Percentiles rank a stretch among this genome's conserved stretches.
Conservation (phyloP, 176 grass and related monocot species). For the Stipa capillata region DNA sequence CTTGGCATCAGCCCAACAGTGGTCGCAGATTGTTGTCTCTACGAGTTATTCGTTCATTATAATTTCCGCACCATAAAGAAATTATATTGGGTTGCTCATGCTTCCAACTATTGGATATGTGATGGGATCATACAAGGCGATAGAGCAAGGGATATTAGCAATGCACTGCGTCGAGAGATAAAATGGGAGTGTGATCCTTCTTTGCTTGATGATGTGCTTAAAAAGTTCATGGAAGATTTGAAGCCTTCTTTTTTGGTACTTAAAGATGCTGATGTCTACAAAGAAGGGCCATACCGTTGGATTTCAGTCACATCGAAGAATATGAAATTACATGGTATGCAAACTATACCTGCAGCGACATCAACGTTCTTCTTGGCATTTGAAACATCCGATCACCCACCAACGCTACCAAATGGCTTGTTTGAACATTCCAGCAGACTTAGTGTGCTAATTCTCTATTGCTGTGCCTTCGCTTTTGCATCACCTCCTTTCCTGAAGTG, state of each 20-base stretch:
- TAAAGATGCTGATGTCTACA: background rate
- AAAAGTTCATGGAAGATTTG: background rate
- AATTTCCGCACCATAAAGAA: background rate
- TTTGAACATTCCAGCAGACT: background rate
- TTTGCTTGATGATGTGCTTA: background rate
- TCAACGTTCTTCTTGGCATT: background rate
- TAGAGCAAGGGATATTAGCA: background rate
- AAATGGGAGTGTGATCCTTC: background rate
- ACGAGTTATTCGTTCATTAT: background rate
- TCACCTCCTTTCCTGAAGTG: background rate
- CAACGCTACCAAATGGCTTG: background rate
- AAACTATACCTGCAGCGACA: background rate
- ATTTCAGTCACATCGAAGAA: background rate
- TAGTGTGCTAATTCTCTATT: background rate
- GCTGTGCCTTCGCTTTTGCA: background rate
- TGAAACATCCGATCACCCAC: background rate
- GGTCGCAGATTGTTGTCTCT: background rate
- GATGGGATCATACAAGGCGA: background rate
- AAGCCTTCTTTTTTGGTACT: background rate
- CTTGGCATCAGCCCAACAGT: background rate
- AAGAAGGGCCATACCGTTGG: background rate
- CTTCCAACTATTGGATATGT: background rate
- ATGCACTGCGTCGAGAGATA: background rate
- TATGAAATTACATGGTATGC: background rate
- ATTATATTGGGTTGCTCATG: background rate